These are phyloP conservation scores for Balakata baccata DNA, from an alignment of 345 rosid genomes.

Conservation along the genomic window DNA sequence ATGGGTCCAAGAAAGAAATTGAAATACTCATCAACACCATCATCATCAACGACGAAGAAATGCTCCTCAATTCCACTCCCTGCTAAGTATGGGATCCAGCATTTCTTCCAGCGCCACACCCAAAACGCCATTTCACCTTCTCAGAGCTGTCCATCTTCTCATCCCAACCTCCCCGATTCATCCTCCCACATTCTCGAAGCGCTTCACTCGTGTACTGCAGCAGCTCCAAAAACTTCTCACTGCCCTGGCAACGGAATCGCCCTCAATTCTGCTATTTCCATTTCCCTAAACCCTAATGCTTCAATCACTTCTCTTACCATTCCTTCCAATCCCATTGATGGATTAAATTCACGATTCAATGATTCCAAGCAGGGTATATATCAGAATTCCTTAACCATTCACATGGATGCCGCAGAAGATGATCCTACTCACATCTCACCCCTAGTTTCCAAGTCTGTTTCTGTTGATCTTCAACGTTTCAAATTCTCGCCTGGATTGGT, in stretches of 20 bases:
- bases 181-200: not conserved
- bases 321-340: not conserved
- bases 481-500: slow-evolving; percentile 95
- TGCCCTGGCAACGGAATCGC: not conserved
- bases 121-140: slow-evolving; percentile 39
- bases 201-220: not conserved
- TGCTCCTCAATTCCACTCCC: slow-evolving; percentile 35
- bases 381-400: slow-evolving; percentile 21
- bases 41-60: slow-evolving; percentile 22
- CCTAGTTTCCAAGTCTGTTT: slow-evolving; percentile 45
- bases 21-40: slow-evolving; percentile 40
- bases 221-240: not conserved
- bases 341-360: slow-evolving; percentile 3
- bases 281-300: slow-evolving; percentile 1
- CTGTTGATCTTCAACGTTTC: slow-evolving; percentile 50
- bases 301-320: slow-evolving; percentile 15
- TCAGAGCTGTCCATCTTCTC: slow-evolving; percentile 15
- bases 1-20: slow-evolving; percentile 78
- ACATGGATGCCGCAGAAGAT: slow-evolving; percentile 18
- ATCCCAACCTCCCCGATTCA: not conserved
- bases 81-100: slow-evolving; percentile 70
- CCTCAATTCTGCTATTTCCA: not conserved
- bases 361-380: slow-evolving; percentile 10
- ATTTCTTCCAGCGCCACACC: slow-evolving; percentile 72
- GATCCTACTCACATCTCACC: slow-evolving; percentile 46